Conservation (phyloP, 495 filamentous ascomycete species). For the Pyrenula aspistea region DNA sequence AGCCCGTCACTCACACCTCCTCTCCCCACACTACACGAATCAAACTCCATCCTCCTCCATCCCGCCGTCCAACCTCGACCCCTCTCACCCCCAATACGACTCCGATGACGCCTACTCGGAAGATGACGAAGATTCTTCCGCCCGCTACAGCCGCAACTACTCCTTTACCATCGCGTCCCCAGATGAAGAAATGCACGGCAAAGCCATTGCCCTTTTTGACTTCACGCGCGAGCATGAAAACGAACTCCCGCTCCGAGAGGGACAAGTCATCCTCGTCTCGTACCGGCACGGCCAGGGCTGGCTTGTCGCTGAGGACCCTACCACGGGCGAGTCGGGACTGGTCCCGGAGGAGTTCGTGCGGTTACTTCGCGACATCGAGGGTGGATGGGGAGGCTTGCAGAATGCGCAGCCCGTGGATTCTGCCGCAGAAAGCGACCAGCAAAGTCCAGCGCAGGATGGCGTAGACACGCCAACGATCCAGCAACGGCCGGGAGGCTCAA, state of each 20-base stretch:
- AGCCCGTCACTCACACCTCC: conserved; percentile 38
- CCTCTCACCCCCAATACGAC: conserved; percentile 38
- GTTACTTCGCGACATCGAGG: conserved; percentile 82
- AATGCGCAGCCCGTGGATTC: conserved; percentile 25
- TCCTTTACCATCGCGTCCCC: conserved; percentile 91
- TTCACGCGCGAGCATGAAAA: conserved; percentile 94
- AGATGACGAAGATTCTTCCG: conserved; percentile 42
- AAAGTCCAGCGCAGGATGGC: neutral
- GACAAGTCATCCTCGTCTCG: conserved; percentile 92
- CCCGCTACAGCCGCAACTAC: conserved; percentile 76
- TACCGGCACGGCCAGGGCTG: conserved; percentile 94
- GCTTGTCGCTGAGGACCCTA: conserved; percentile 95
- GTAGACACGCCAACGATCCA: neutral
- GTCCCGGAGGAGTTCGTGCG: conserved; percentile 97
- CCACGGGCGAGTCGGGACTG: conserved; percentile 74
- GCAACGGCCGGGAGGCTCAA: neutral
- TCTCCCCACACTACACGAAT: conserved; percentile 23
- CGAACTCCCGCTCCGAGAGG: conserved; percentile 83
- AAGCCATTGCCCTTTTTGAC: conserved; percentile 89
- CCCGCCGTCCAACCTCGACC: conserved; percentile 33
- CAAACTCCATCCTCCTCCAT: conserved; percentile 9
- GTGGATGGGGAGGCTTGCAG: conserved; percentile 35
- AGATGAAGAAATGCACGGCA: conserved; percentile 95
- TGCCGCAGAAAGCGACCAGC: conserved; percentile 7
- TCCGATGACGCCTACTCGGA: conserved; percentile 42